Evolutionary conservation across 1,139 yeast species (phyloP).

Genomic region (Geotrichum aggregatum): DNA sequence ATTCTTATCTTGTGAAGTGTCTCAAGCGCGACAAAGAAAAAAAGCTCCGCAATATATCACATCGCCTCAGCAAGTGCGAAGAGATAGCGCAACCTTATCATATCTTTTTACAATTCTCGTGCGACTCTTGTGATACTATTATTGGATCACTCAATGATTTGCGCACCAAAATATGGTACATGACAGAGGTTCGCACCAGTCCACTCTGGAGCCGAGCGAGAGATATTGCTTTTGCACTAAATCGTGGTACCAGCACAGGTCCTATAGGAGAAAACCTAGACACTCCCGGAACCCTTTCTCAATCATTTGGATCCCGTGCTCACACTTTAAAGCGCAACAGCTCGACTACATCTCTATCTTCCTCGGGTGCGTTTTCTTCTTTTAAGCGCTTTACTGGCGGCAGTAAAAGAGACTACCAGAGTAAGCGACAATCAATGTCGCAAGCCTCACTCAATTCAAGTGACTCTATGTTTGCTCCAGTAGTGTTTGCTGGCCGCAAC

Average conservation of each 20-base stretch:
- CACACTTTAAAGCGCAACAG: conserved; percentile 18
- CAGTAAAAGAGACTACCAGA: conserved; percentile 28
- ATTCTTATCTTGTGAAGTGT: conserved; percentile 26
- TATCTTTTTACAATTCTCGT: conserved; percentile 24
- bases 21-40: conserved; percentile 26
- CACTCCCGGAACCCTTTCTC: not conserved
- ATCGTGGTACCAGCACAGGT: conserved; percentile 12
- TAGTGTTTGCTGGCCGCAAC: conserved; percentile 32
- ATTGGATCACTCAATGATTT: conserved; percentile 24
- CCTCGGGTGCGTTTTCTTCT: conserved; percentile 26
- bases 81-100: conserved; percentile 27
- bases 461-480: conserved; percentile 36
- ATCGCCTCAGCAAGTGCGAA: conserved; percentile 26
- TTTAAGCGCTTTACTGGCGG: conserved; percentile 31
- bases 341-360: conserved; percentile 18
- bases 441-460: conserved; percentile 19
- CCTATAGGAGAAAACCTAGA: not conserved
- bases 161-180: conserved; percentile 37
- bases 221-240: conserved; percentile 30
- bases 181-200: conserved; percentile 34
- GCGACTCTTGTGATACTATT: conserved; percentile 23
- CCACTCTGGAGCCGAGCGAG: conserved; percentile 34
- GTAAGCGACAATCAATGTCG: conserved; percentile 34
- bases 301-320: not conserved
- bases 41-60: conserved; percentile 21